Base-by-base conservation (phyloP, 441 rosid genomes). In the Syzygium syzygioides region DNA sequence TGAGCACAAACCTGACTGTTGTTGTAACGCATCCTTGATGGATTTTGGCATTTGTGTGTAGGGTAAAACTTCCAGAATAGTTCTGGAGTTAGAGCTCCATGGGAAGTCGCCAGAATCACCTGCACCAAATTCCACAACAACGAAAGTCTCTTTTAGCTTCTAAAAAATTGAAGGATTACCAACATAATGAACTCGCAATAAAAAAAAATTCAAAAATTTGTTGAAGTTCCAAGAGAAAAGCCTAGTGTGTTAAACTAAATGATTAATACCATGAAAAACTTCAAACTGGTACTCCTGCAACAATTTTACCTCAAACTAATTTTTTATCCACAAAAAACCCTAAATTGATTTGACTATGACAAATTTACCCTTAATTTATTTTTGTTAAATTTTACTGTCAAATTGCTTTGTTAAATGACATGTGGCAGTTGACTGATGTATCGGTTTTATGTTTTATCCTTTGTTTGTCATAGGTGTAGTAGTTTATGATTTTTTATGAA, bases 41-140 rank as follows among this genome's bases (percentile, higher is more conserved):
- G 94, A 93, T 91, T 95, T 93, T 23, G 99, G 99, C 92, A 97
- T 94, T 19, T 94, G 96, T 54, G 98, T 93, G 90, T 95, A 94
- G n/a, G 98, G 99, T 91, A 98, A 88, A 87, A 85, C 32, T 91
- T 93, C 98, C 99, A 98, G 90, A 97, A 96, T 85, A 90, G 91
- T 85, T 96, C 95, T 19, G 96, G 96, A 37, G 95, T 56, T 26
- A 91, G 32, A 41, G 93, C 95, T 87, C 96, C 99, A 86, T 93
- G 92, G 88, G 91, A 90, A 52, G 91, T 94, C 80, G 86, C 93
- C 56, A 93, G 86, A 48, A 92, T 91, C 84, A 95, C 87, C 98
- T 97, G 92, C 92, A 92, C 32, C 30, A 32, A 48, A 86, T 56
- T 89, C 28, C 71, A 53, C 64, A 52, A 57, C 2, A n/a, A 85